phyloP scores from a whole-genome alignment of 2,329 filamentous ascomycete species.

The Acarospora socialis region DNA sequence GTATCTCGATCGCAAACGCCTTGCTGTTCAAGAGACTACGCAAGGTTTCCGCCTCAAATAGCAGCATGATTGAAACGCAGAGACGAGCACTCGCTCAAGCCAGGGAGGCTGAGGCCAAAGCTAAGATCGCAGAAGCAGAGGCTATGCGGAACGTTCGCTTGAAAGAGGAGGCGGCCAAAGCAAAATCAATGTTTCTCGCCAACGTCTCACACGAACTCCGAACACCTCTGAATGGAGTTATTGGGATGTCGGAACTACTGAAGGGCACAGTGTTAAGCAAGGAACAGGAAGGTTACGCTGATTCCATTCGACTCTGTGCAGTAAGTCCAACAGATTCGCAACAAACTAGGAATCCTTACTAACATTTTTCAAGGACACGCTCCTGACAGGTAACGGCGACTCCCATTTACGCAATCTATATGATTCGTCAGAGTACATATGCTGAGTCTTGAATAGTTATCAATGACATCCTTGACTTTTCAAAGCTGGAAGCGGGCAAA shows the following conservation, averaged over 20 bases:
- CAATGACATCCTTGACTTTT: conserved; percentile 84
- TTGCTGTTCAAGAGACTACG: conserved; percentile 47
- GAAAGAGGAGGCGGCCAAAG: conserved; percentile 52
- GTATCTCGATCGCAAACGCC: conserved; percentile 49
- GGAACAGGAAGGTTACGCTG: conserved; percentile 48
- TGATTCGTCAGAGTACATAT: conserved; percentile 1
- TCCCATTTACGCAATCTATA: neutral
- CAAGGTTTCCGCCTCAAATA: conserved; percentile 48
- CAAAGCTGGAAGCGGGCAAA: conserved; percentile 70
- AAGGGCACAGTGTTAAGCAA: conserved; percentile 41
- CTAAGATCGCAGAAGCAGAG: conserved; percentile 49
- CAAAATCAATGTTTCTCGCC: conserved; percentile 41
- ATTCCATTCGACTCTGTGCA: conserved; percentile 50
- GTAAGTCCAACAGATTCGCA: too few species aligned
- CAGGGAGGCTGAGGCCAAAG: conserved; percentile 48
- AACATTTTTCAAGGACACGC: conserved; percentile 41
- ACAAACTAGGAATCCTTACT: too few species aligned
- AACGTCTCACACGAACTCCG: conserved; percentile 39
- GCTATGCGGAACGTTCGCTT: conserved; percentile 51
- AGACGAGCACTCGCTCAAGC: conserved; percentile 48
- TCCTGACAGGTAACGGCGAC: conserved; percentile 17
- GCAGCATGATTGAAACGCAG: conserved; percentile 51
- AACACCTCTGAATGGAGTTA: conserved; percentile 40
- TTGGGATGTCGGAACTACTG: conserved; percentile 46
- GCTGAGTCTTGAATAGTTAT: conserved; percentile 46